Base-by-base conservation (phyloP, 345 rosid species). In the sweet orange (Citrus sinensis) region DNA sequence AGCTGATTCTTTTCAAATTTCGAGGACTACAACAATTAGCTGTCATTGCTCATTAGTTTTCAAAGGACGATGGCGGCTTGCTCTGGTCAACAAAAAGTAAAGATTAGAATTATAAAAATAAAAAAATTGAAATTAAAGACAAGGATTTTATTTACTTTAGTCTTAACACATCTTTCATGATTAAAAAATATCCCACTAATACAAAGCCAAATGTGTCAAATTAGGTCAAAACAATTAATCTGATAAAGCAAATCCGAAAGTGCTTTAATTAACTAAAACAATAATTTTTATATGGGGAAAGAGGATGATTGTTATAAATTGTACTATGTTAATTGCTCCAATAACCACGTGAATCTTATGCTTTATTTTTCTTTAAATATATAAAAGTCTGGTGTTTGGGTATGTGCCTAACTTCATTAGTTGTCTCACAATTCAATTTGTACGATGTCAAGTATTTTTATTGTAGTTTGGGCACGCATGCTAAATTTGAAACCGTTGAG, bases 341-440 rank as follows among this genome's bases (percentile, higher is more conserved):
- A 7, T 51, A 32, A 65, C 61, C 63, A 76, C 8, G 11, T 76
- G 78, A 76, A 76, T n/a, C 71, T 42, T 29, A 4, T 63, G 78
- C 19, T 51, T 51, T 42, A 30, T 14, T n/a, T 29, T 4, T 29
- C 32, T 29, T 54, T 29, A 4, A 20, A 6, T 25, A 61, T 27
- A 16, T 27, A 32, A 19, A 70, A 27, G 37, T 20, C 24, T 49
- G 0, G 14, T 34, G 22, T 20, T 16, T 55, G 75, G 29, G 32
- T 72, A 72, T 6, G 29, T 32, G 65, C 27, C 49, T 34, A 34
- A 32, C 62, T 32, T 71, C 3, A 13, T 11, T n/a, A 24, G 58
- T 13, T 46, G 14, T 3, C 4, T 0, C 51, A 46, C 51, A 46
- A 46, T 46, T 46, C 17, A 46, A 13, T 46, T 2, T 2, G 51